A percentile compares a stretch with the other conserved stretches of the same genome.
phyloP scores from a whole-genome alignment of 2,329 filamentous ascomycete genomes.

The Amauroascus verrucosus region DNA sequence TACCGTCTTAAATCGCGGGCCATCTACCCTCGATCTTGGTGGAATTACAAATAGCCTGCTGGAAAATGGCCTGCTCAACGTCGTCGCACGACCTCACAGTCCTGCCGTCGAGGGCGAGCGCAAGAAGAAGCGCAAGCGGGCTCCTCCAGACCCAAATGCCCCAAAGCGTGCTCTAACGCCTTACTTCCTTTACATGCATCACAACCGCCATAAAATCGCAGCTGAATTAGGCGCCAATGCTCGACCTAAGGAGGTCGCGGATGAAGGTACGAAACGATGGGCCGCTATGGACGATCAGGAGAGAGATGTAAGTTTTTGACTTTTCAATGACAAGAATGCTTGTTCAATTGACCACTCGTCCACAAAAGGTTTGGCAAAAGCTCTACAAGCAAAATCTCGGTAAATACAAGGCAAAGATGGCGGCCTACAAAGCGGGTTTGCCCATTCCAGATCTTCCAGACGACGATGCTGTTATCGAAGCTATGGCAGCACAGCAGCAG shows the following conservation, averaged over 20 bases:
- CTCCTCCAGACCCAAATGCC: conserved; percentile 78
- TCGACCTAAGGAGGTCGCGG: conserved; percentile 76
- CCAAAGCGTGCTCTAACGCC: conserved; percentile 90
- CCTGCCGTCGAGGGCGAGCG: conserved; percentile 42
- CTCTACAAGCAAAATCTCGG: conserved; percentile 50
- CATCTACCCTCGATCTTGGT: conserved; percentile 45
- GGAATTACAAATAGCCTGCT: conserved; percentile 37
- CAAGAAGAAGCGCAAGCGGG: conserved; percentile 85
- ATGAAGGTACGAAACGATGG: conserved; percentile 82
- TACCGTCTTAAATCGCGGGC: conserved; percentile 59
- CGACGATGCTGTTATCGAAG: conserved; percentile 34
- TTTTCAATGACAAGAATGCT: not conserved
- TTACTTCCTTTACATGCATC: conserved; percentile 91
- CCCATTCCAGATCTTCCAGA: conserved; percentile 27
- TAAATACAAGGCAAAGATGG: conserved; percentile 46
- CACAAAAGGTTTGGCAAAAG: conserved; percentile 42
- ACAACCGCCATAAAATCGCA: conserved; percentile 72
- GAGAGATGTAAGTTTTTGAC: conserved; percentile 51
- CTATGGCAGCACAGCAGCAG: conserved; percentile 26
- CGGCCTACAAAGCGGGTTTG: conserved; percentile 46
- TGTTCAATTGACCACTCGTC: not conserved
- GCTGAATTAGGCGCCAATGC: conserved; percentile 63
- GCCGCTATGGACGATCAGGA: conserved; percentile 61
- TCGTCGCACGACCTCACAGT: conserved; percentile 19
- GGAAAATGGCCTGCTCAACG: conserved; percentile 36